Percentiles rank a stretch among this genome's conserved stretches.
phyloP scores from a whole-genome alignment of 768 basidiomycete species.

The Tylopilus subfusipes region DNA sequence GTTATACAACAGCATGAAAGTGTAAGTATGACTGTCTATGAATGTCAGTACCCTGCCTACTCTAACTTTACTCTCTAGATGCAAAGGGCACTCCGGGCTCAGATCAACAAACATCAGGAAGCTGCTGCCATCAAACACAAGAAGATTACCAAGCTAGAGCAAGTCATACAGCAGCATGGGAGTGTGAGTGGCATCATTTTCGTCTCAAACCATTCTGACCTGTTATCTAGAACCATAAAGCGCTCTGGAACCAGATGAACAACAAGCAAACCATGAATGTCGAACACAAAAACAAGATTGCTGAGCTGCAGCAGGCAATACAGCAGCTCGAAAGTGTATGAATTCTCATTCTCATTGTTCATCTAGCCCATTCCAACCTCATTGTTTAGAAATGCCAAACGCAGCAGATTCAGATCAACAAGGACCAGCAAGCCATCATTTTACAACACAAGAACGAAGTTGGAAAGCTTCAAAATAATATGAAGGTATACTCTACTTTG shows the following conservation, averaged over 20 bases:
- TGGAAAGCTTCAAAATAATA: not conserved
- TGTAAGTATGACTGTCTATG: not conserved
- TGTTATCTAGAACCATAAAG: not conserved
- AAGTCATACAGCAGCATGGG: no score
- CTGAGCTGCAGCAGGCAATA: not conserved
- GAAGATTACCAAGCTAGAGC: no score
- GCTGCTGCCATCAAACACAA: not conserved
- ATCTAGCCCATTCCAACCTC: no score
- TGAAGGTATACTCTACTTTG: not conserved
- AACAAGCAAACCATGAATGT: no score
- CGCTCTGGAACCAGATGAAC: no score
- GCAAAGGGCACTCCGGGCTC: no score
- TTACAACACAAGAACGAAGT: not conserved
- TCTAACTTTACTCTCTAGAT: not conserved
- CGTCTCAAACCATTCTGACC: not conserved
- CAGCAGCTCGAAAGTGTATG: no score
- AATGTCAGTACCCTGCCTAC: not conserved
- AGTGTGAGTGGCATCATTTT: no score
- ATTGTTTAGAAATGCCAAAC: no score
- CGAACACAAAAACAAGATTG: not conserved
- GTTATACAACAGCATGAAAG: not conserved
- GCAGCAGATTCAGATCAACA: no score
- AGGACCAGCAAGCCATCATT: no score
- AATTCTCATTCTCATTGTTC: not conserved
- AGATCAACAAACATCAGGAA: not conserved